A percentile compares a stretch with the other conserved stretches of the same genome.
Conservation (phyloP, 495 filamentous ascomycete species). For the Aspergillus kassunensis region DNA sequence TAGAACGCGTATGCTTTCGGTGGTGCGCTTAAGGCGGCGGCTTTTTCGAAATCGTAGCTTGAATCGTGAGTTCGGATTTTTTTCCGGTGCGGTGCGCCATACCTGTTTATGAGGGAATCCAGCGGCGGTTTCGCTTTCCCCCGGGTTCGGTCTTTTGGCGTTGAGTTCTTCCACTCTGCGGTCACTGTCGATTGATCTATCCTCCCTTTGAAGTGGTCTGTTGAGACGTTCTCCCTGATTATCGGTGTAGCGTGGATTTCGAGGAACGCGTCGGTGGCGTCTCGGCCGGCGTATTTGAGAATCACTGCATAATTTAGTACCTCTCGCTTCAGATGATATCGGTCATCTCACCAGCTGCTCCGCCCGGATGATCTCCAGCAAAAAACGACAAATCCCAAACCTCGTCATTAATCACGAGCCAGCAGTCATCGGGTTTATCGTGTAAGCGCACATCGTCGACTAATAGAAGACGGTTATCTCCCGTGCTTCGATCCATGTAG, state of each 20-base stretch:
- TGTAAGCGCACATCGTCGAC: not conserved
- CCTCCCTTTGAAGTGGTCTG: not conserved
- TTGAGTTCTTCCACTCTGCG: not conserved
- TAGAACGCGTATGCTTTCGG: constrained; percentile 1
- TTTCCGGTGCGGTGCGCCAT: not conserved
- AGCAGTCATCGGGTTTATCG: constrained; percentile 5
- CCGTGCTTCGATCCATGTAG: not conserved
- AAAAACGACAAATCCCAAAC: not conserved
- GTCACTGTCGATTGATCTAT: constrained; percentile 1
- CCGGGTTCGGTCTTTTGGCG: not conserved
- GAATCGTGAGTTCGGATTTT: not conserved
- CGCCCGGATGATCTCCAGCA: not conserved
- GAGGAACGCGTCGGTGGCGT: constrained; percentile 3
- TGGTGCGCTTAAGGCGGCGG: not conserved
- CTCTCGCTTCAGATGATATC: not conserved
- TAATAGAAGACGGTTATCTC: not conserved
- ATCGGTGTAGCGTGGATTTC: constrained; percentile 2
- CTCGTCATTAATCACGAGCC: not conserved
- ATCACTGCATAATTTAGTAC: not conserved
- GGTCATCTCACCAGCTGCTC: not conserved
- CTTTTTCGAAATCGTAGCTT: not conserved
- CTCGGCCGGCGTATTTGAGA: constrained; percentile 3
- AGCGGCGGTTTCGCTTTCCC: not conserved
- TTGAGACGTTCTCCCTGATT: not conserved
- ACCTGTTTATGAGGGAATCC: not conserved